Evolutionary conservation across 2,329 filamentous ascomycete species (phyloP), one percentile per base, ranked within the genome.

Genomic region (Zasmidium cellare): DNA sequence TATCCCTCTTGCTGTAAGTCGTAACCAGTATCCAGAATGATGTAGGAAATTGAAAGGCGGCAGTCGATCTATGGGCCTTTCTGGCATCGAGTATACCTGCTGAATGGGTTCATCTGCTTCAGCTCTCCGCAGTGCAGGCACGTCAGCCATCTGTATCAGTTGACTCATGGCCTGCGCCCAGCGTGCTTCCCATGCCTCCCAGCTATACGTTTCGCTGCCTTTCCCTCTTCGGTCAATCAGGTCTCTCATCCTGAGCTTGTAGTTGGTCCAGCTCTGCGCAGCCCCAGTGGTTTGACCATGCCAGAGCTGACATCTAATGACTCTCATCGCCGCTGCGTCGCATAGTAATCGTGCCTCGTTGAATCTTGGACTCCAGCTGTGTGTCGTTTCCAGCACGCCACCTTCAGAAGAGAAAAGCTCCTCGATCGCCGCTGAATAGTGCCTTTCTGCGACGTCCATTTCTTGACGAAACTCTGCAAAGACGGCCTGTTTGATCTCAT

Each of bases 381-480:
- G 89, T 57, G 96, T 93, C 14, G 88, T 87, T 69, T 96, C 92
- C 66, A 97, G 86, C 6, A 96, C 84, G 68, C 78, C 78, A 20
- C 68, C 69, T 59, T 97, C 93, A 24, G 87, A 80, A 18, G 89
- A 88, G 62, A 97, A 84, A 11, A 99, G 76, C 20, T 85, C 86
- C 53, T 96, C 91, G 65, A 97, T 92, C 3, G 92, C 91, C 72
- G 88, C 87, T 69, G 94, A 91, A 66, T 92, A 97, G 53, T 91
- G 92, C 46, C 92, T 85, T 68, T 91, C 81, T 0, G 94, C 92
- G 20, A 86, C 87, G 70, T 97, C 93, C 82, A 93, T 90, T 72
- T 97, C 94, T 70, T 96, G 90, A 9, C 94, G 85, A 65, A 96
- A 97, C 70, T 97, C 93, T 24, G 92, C 91, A 70, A 97, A 90